phyloP scores from a whole-genome alignment of 805 yeast genomes.

The Naumovozyma castellii region DNA sequence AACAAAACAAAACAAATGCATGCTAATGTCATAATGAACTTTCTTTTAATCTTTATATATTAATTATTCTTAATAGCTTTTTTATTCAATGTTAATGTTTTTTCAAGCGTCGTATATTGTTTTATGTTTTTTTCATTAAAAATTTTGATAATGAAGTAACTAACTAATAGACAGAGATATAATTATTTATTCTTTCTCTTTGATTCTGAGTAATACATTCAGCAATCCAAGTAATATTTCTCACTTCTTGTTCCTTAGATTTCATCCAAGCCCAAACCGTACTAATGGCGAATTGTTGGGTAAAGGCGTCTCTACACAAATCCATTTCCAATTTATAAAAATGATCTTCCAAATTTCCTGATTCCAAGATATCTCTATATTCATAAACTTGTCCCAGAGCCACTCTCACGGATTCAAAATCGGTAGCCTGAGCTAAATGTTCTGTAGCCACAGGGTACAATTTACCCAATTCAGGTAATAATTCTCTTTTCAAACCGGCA shows the following conservation, averaged over 20 bases:
- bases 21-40: too few relatives aligned
- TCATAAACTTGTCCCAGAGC: constrained; percentile 58
- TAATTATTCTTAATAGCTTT: too few relatives aligned
- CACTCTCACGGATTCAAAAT: constrained; percentile 68
- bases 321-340: constrained; percentile 90
- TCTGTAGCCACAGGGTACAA: constrained; percentile 60
- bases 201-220: constrained; percentile 99
- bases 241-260: constrained; percentile 90
- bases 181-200: constrained; percentile 84
- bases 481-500: constrained; percentile 62
- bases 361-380: constrained; percentile 49
- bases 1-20: too few relatives aligned
- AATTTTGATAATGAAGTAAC: not conserved
- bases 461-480: constrained; percentile 77
- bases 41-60: too few relatives aligned
- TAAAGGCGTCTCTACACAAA: constrained; percentile 82
- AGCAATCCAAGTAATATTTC: constrained; percentile 98
- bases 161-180: constrained; percentile 68
- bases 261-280: constrained; percentile 96
- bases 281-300: constrained; percentile 88
- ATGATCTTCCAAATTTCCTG: constrained; percentile 77
- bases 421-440: constrained; percentile 64
- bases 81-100: too few relatives aligned
- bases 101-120: not conserved
- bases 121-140: too few relatives aligned